Evolutionary conservation across 768 basidiomycete species (phyloP), one percentile per base, ranked within the genome.

Genomic region (Mycena vitilis): DNA sequence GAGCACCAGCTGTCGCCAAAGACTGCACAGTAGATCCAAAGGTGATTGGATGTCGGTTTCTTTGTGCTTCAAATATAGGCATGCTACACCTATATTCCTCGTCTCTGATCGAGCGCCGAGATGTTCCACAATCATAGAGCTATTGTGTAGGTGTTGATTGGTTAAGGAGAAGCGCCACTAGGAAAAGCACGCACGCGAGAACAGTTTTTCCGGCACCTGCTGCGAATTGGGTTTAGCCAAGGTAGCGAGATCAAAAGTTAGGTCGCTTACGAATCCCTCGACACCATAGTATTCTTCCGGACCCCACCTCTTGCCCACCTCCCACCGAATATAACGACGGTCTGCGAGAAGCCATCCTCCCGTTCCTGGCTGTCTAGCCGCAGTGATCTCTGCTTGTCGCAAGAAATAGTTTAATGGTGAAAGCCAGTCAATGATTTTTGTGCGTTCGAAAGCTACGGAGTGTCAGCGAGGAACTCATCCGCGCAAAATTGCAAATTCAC

Each of bases 191-290:
- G 37, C 25, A 63, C 62, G 53, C 18, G 30, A 63, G 62, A 30
- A 63, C 52, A n/a, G 62, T 63, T 18, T 63, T 63, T 2, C 62
- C 62, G 9, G 62, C 62, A 54, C 62, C 62, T 15, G 62, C 62
- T 63, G 54, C 20, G 25, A 44, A 54, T 37, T 1, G 4, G 47
- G 22, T 6, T 7, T 12, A 52, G 23, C 20, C 12, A 8, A 30
- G 25, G 20, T 4, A 63, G 18, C 38, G 18, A 23, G 11, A 11
- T 15, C n/a, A 44, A 38, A 52, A 34, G 36, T 23, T 16, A 16
- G 9, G 4, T 11, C 9, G 25, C 61, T 23, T 23, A 63, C 62
- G 51, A 23, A 63, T 63, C 11, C 62, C 62, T 6, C 16, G 52
- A 20, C 62, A 63, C 62, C 62, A 63, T 20, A 63, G 40, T 44